A percentile compares a stretch with the other conserved stretches of the same genome.
These are phyloP conservation scores for Kwoniella bestiolae DNA, from an alignment of 768 basidiomycete species.

Conservation along the genomic window DNA sequence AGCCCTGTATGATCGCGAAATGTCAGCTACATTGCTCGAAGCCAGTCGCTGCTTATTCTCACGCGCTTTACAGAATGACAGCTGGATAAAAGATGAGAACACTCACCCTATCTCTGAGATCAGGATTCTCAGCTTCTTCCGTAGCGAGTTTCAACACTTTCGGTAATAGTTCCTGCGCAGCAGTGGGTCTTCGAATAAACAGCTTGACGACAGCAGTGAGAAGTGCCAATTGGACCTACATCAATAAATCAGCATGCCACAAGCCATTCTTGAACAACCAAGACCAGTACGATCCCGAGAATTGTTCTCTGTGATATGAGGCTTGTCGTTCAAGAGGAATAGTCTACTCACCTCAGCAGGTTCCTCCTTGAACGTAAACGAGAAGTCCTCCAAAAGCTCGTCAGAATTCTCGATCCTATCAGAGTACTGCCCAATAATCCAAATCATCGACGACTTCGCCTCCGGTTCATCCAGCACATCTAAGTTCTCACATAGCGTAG, in stretches of 20 bases:
- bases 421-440: conserved; percentile 97
- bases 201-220: conserved; percentile 94
- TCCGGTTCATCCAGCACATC: conserved; percentile 93
- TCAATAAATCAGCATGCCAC: not conserved
- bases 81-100: no score
- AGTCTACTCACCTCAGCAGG: conserved; percentile 76
- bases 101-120: conserved; percentile 78
- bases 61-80: no score
- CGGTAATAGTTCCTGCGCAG: conserved; percentile 84
- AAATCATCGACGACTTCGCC: conserved; percentile 94
- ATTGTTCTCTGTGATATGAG: no score
- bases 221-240: conserved; percentile 89
- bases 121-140: conserved; percentile 97
- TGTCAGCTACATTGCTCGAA: not conserved
- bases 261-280: no score
- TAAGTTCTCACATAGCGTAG: conserved; percentile 86
- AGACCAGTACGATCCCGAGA: no score
- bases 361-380: conserved; percentile 88
- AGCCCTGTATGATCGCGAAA: conserved; percentile 62
- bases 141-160: conserved; percentile 97
- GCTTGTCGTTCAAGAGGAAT: not conserved
- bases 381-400: conserved; percentile 88
- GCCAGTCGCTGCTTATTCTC: no score
- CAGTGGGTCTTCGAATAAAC: conserved; percentile 89
- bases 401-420: conserved; percentile 94